Base-by-base conservation (phyloP, 2,329 filamentous ascomycete species). In the Calcarisporium arbuscula region DNA sequence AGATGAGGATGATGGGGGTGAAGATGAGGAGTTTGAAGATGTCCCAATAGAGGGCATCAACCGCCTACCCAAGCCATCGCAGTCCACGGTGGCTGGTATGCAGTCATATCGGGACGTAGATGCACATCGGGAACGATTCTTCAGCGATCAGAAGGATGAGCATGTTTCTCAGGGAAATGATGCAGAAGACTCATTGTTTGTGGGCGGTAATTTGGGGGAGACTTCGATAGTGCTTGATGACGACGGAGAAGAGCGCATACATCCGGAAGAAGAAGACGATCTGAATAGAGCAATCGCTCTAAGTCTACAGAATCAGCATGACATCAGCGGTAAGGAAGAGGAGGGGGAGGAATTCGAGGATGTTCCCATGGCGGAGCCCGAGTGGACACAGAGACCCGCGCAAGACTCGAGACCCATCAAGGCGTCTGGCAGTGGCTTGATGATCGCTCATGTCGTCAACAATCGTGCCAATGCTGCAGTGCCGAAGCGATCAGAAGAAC, bases 41-140 rank as follows among this genome's bases (percentile, higher is more conserved):
- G 82, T 95, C 5, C 88, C 89, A 0, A 89, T 95, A 30, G 85
- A 92, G 55, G 89, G 89, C 0, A 53, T 95, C 10, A 95, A 95
- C 49, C 72, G 88, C 32, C 61, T 95, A 12, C 87, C 88, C 0
- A 90, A 81, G 30, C 39, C 48, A 30, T 38, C 47, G 8, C 38
- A 38, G n/a, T 42, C 41, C n/a, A 38, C 38, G n/a, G 16, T 38
- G 10, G 43, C 41, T n/a, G 51, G 47, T 27, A 29, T 45, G 17
- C 45, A 54, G 33, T 46, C 47, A 22, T 47, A 51, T 10, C 52
- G 46, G 18, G 42, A 48, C n/a, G 47, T 47, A 14, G 46, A 44
- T 12, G 30, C 42, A 3, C 42, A 44, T 9, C 52, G 53, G 17
- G 52, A 56, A 19, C 48, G 56, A 10, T 36, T 57, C 4, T 52